Evolutionary conservation across 176 grass and related monocot genomes (phyloP), one percentile per base, ranked within the genome.

Genomic region (Cenchrus americanus): DNA sequence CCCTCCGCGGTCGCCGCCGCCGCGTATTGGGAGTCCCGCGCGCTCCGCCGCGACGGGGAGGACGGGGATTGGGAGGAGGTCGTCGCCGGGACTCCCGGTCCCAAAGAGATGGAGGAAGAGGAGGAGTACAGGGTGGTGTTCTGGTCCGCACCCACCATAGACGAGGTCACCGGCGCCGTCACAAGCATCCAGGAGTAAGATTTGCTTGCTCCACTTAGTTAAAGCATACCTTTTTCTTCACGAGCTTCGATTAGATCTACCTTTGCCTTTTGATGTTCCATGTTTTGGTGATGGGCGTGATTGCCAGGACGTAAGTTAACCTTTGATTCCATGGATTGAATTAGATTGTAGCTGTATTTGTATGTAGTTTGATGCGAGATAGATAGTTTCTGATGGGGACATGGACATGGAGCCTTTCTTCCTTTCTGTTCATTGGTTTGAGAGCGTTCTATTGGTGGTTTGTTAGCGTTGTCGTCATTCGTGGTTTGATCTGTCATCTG

Each of bases 121-220:
- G 82, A 87, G 34, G 72, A 71, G 26, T 91, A 92, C 47, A 85
- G 84, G 53, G 87, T 84, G 15, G 85, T 89, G 14, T 90, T 96
- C 66, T 92, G 89, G 74, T 86, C 55, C 4, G 86, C 83, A 10
- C 96, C 96, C 24, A 92, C 87, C 52, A 85, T 73, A 50, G 93
- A 99, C 32, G 96, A 99, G 87, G 87, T 93, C 54, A 79, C 89
- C 70, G 85, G 87, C 17, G 96, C 91, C 14, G 67, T 99, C 66
- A 89, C 86, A 23, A 89, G 71, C 64, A 94, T 99, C 74, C 89
- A 87, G 60, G 87, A 99, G 93, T 99, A 87, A 71, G 85, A 80
- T 69, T 71, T 69, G 48, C 55, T 61, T 73, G 55, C 51, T 22
- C 14, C 2, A 19, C 8, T n/a, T 81, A 13, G 19, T 80, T 67